Base-by-base conservation (phyloP, 1,139 yeast species). In the Blastobotrys indianensis region DNA sequence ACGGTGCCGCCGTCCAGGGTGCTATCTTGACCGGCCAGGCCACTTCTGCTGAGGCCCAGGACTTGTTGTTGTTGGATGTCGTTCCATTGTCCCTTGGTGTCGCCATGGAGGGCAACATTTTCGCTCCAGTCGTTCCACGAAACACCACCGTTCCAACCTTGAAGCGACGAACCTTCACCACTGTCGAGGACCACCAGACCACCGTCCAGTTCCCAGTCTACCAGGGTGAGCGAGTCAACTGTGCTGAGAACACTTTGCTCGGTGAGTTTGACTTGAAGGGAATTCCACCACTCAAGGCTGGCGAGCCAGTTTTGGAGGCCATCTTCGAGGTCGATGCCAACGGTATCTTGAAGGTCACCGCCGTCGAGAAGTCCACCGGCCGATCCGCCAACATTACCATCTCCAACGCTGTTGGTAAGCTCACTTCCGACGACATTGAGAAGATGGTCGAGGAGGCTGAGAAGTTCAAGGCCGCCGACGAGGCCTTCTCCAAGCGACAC, bases 191-290 rank as follows among this genome's bases (percentile, higher is more conserved):
- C 83, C 92, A 87, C 83, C 98, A 92, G 79, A 90, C 97, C 72
- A 87, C 96, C 64, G 98, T 92, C 64, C 95, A 87, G 74, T 90
- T 92, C 96, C 98, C 97, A 75, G 97, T 92, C 58, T 92, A 90
- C 90, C 97, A 92, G 78, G 98, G 98, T 84, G 98, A 92, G 80
- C 95, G 98, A 82, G 96, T 88, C 70, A 92, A 90, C 95, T 90
- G 97, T 82, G 72, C 87, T 63, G 97, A 92, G 79, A 92, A 92
- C 94, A 88, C 97, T 69, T 83, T 90, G 71, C 85, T 92, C 73
- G 98, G 98, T 81, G 97, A 92, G 79, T 92, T 92, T 75, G 97
- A 92, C 83, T 85, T 92, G 73, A 87, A 86, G 80, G 92, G 92
- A 76, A 87, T 92, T 66, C 98, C 98, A 72, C 97, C 97, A 73